Conservation (phyloP, 768 basidiomycete genomes). For the Leccinum sublutescens region DNA sequence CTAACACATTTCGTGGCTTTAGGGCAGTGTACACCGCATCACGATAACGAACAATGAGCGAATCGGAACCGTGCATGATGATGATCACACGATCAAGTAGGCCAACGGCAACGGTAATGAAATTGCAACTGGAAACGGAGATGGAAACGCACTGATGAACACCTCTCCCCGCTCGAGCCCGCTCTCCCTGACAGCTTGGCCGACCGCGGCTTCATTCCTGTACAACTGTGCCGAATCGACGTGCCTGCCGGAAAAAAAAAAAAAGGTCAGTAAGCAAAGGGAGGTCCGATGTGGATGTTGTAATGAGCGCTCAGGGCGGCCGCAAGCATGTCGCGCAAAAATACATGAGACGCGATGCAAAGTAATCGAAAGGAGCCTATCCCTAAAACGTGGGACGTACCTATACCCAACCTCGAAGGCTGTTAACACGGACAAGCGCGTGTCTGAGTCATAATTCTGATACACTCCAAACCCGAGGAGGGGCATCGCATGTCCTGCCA, state of each 20-base stretch:
- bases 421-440: conserved; percentile 52
- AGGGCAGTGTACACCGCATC: background rate
- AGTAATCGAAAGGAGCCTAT: background rate
- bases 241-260: conserved; percentile 43
- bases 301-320: conserved; percentile 12
- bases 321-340: conserved; percentile 20
- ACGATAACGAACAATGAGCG: background rate
- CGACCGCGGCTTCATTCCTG: conserved; percentile 61
- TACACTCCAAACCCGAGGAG: conserved; percentile 71
- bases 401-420: conserved; percentile 69
- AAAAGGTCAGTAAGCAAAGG: background rate
- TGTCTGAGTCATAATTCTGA: conserved; percentile 50
- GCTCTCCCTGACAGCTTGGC: conserved; percentile 55
- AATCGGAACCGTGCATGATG: no score
- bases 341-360: background rate
- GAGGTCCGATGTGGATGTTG: background rate
- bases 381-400: conserved; percentile 27
- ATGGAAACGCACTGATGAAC: conserved; percentile 61
- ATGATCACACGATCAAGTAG: no score
- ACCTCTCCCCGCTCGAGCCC: conserved; percentile 54
- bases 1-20: conserved; percentile 61
- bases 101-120: background rate
- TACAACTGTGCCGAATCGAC: conserved; percentile 74
- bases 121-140: background rate
- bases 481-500: conserved; percentile 56